Conservation (phyloP, 2,329 filamentous ascomycete genomes). For the Dactylellina parvicollis region DNA sequence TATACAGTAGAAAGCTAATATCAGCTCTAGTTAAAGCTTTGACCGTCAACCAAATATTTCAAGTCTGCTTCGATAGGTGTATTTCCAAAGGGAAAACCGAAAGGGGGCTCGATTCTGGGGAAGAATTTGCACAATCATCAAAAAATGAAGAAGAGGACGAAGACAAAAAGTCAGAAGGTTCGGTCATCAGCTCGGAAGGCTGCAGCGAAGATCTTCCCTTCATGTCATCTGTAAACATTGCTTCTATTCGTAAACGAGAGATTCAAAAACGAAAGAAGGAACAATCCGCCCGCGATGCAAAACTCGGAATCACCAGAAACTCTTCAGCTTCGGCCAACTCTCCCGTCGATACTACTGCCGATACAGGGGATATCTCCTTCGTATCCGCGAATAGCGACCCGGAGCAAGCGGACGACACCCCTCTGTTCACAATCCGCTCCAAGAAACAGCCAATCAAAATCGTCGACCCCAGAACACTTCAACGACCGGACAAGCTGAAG, state of each 20-base stretch:
- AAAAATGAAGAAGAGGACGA: constrained; percentile 3
- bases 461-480: constrained; percentile 41
- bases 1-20: background rate
- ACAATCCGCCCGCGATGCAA: constrained; percentile 8
- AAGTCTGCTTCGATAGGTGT: constrained; percentile 20
- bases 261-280: constrained; percentile 2
- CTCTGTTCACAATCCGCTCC: constrained; percentile 47
- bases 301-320: constrained; percentile 2
- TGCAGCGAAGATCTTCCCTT: constrained; percentile 47
- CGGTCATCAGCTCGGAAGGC: constrained; percentile 24
- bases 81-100: constrained; percentile 9
- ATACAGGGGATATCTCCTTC: constrained; percentile 38
- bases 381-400: constrained; percentile 50
- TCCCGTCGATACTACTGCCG: background rate
- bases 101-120: background rate
- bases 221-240: constrained; percentile 36
- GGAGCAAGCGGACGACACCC: constrained; percentile 28
- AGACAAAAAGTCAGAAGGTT: constrained; percentile 19
- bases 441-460: constrained; percentile 50
- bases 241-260: constrained; percentile 35
- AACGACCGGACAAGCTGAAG: constrained; percentile 44
- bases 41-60: constrained; percentile 47
- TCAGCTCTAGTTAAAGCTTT: constrained; percentile 8
- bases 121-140: background rate
- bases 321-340: constrained; percentile 12